phyloP scores from a whole-genome alignment of 2,329 filamentous ascomycete species.

The Epicoccum nigrum region DNA sequence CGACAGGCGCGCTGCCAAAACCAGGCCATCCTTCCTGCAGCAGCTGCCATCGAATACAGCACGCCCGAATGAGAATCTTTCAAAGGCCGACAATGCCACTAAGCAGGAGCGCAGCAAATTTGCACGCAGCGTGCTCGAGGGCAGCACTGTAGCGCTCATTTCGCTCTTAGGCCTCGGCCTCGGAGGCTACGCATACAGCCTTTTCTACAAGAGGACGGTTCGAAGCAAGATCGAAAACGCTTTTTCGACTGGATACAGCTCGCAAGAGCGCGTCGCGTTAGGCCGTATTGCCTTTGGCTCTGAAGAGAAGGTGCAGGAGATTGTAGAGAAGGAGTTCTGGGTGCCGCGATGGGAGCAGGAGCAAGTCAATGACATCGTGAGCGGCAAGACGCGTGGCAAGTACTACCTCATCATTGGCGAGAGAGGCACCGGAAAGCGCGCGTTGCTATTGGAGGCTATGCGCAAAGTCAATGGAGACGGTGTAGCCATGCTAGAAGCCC shows the following conservation, averaged over 20 bases:
- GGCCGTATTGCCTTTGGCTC: conserved; percentile 40
- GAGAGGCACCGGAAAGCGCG: conserved; percentile 94
- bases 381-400: conserved; percentile 73
- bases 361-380: conserved; percentile 80
- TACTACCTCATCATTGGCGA: conserved; percentile 93
- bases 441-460: conserved; percentile 94
- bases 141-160: conserved; percentile 43
- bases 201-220: conserved; percentile 42
- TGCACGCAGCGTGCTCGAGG: conserved; percentile 41
- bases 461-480: conserved; percentile 85
- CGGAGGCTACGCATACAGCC: conserved; percentile 43
- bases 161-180: conserved; percentile 42
- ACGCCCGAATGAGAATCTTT: background rate
- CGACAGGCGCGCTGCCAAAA: conserved; percentile 26
- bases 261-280: conserved; percentile 41
- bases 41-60: conserved; percentile 12
- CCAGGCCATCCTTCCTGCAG: conserved; percentile 18
- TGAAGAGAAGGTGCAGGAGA: conserved; percentile 33
- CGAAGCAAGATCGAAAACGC: conserved; percentile 44
- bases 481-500: conserved; percentile 93
- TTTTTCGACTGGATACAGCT: conserved; percentile 42
- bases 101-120: conserved; percentile 39
- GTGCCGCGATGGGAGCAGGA: conserved; percentile 80
- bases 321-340: conserved; percentile 69
- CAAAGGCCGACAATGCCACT: background rate